Percentiles rank a stretch among this genome's conserved stretches.
phyloP scores from a whole-genome alignment of 2,329 filamentous ascomycete genomes.

The Sporothrix humicola region DNA sequence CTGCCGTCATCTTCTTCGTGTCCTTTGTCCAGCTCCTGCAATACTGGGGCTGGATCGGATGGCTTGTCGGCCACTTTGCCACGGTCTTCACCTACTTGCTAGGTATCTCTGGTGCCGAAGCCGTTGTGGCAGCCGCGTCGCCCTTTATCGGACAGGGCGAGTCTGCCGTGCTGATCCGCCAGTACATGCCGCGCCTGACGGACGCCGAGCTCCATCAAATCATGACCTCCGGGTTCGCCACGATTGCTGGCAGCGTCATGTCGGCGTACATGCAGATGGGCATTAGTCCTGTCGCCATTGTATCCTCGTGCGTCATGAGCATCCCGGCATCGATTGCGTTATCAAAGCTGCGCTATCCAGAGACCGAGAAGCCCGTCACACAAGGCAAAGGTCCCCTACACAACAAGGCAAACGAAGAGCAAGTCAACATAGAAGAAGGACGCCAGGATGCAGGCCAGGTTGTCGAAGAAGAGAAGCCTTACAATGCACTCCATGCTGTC shows the following conservation, averaged over 20 bases:
- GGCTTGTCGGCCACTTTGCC: slow-evolving; percentile 87
- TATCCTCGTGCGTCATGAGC: slow-evolving; percentile 94
- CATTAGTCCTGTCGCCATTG: slow-evolving; percentile 80
- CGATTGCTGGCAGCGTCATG: slow-evolving; percentile 86
- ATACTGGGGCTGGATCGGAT: slow-evolving; percentile 81
- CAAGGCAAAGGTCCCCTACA: slow-evolving; percentile 79
- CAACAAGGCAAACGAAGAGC: not conserved
- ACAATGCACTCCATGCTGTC: slow-evolving; percentile 83
- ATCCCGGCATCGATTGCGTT: slow-evolving; percentile 89
- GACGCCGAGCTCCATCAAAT: slow-evolving; percentile 88
- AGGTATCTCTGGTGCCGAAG: slow-evolving; percentile 85
- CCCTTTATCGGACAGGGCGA: slow-evolving; percentile 95
- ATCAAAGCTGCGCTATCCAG: slow-evolving; percentile 87
- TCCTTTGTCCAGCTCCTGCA: slow-evolving; percentile 87
- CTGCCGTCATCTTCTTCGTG: slow-evolving; percentile 95
- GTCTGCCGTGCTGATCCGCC: slow-evolving; percentile 88
- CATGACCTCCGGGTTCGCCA: slow-evolving; percentile 91
- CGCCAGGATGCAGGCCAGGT: not conserved
- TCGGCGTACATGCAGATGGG: slow-evolving; percentile 86
- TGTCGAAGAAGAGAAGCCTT: slow-evolving; percentile 50
- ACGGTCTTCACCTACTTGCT: slow-evolving; percentile 91
- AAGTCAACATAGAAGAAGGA: slow-evolving; percentile 15
- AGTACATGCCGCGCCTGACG: slow-evolving; percentile 85
- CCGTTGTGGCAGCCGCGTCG: slow-evolving; percentile 90
- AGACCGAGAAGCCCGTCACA: slow-evolving; percentile 84